Conservation (phyloP, 345 rosid species). For the Passiflora organensis region DNA sequence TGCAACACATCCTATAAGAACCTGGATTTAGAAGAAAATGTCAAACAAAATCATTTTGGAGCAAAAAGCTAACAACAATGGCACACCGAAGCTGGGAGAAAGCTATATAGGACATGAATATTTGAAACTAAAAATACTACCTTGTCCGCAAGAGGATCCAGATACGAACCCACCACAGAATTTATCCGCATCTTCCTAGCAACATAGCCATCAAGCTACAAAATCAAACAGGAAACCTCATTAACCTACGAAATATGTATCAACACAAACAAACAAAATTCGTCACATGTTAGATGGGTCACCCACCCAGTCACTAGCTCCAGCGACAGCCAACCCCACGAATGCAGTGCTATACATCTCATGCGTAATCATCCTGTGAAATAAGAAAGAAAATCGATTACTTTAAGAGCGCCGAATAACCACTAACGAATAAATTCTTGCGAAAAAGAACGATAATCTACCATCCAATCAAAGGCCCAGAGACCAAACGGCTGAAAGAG, state of each 20-base stretch:
- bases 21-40: conserved; percentile 41
- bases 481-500: conserved; percentile 65
- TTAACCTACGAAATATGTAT: neutral
- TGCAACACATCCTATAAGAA: conserved; percentile 86
- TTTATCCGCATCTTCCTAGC: conserved; percentile 86
- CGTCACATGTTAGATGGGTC: neutral
- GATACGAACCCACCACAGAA: conserved; percentile 95
- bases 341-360: conserved; percentile 76
- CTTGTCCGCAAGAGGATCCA: conserved; percentile 98
- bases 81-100: no score
- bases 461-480: conserved; percentile 94
- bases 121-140: conserved; percentile 20
- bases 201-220: conserved; percentile 82
- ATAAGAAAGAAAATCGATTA: neutral
- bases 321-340: conserved; percentile 67
- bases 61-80: neutral
- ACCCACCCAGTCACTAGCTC: conserved; percentile 85
- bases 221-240: neutral
- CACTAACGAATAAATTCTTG: neutral
- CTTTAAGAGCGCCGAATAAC: neutral
- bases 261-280: neutral
- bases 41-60: no score
- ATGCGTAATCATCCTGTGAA: conserved; percentile 70
- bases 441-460: conserved; percentile 6
- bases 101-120: no score